phyloP scores from a whole-genome alignment of 2,329 filamentous ascomycete genomes.

The Scedosporium dehoogii region DNA sequence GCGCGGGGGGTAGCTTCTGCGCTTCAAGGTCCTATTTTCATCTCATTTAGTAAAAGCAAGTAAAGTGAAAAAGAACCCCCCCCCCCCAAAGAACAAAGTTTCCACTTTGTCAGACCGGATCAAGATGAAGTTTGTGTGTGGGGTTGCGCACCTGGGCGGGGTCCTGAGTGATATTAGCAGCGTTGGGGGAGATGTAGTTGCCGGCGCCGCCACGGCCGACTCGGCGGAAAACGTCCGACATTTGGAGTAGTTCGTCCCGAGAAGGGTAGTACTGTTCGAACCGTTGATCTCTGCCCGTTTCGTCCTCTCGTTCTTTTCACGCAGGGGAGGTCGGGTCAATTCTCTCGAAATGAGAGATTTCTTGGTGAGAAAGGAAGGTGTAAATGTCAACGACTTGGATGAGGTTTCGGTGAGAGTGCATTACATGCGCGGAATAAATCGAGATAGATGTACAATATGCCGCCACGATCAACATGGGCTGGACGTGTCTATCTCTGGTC shows the following conservation, averaged over 20 bases:
- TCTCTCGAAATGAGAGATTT: too few relatives aligned
- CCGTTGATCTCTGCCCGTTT: too few relatives aligned
- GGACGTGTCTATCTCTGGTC: not conserved
- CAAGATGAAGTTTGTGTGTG: constrained; percentile 7
- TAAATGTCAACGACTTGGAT: not conserved
- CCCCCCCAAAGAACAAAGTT: too few relatives aligned
- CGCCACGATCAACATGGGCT: not conserved
- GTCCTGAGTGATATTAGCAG: not conserved
- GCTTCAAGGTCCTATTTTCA: not conserved
- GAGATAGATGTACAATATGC: not conserved
- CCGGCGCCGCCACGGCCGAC: constrained; percentile 55
- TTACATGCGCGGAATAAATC: not conserved
- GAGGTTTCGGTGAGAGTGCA: not conserved
- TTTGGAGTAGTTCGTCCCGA: not conserved
- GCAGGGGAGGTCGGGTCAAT: not conserved
- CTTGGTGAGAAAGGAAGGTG: not conserved
- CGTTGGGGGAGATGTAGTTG: constrained; percentile 37
- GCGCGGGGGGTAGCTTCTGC: constrained; percentile 11
- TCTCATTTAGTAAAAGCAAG: constrained; percentile 9
- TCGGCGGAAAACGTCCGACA: constrained; percentile 35
- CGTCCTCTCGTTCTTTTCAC: not conserved
- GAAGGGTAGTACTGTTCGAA: not conserved
- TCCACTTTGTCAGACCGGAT: constrained; percentile 26
- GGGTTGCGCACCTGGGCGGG: constrained; percentile 6
- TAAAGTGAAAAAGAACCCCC: not conserved